These are phyloP conservation scores for Clavariopsis aquatica DNA, from an alignment of 495 filamentous ascomycete genomes.

Conservation along the genomic window DNA sequence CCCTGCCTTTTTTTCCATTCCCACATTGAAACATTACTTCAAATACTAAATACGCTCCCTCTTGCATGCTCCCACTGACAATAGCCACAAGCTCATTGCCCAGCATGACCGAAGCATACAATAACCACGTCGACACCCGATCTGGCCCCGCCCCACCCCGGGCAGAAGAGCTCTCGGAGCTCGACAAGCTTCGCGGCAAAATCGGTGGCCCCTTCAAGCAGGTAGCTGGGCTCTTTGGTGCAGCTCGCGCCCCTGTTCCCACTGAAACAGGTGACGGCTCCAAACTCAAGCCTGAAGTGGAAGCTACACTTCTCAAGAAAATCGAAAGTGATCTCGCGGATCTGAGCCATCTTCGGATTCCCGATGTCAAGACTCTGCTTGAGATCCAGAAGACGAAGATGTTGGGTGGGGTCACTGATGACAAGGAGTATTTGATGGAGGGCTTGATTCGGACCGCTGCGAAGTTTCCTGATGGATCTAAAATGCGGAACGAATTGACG, in stretches of 20 bases:
- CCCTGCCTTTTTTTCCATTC: too few relatives aligned
- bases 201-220: conserved; percentile 35
- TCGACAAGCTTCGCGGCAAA: conserved; percentile 33
- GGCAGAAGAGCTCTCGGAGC: conserved; percentile 24
- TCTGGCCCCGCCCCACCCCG: conserved; percentile 23
- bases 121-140: conserved; percentile 22
- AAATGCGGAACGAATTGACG: conserved; percentile 55
- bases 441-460: conserved; percentile 53
- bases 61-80: background rate
- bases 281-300: conserved; percentile 41
- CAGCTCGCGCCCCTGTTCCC: conserved; percentile 38
- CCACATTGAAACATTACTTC: too few relatives aligned
- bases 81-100: background rate
- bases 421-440: conserved; percentile 61
- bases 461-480: conserved; percentile 57
- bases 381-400: conserved; percentile 44
- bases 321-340: conserved; percentile 36
- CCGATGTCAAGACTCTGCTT: conserved; percentile 51
- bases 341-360: conserved; percentile 46
- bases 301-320: conserved; percentile 22
- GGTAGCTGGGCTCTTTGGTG: conserved; percentile 32
- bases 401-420: conserved; percentile 39
- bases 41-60: too few relatives aligned
- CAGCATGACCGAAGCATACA: conserved; percentile 22
- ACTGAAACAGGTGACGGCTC: conserved; percentile 46